Base-by-base conservation (phyloP, 306 rosid species). In the Cucurbita moschata region DNA sequence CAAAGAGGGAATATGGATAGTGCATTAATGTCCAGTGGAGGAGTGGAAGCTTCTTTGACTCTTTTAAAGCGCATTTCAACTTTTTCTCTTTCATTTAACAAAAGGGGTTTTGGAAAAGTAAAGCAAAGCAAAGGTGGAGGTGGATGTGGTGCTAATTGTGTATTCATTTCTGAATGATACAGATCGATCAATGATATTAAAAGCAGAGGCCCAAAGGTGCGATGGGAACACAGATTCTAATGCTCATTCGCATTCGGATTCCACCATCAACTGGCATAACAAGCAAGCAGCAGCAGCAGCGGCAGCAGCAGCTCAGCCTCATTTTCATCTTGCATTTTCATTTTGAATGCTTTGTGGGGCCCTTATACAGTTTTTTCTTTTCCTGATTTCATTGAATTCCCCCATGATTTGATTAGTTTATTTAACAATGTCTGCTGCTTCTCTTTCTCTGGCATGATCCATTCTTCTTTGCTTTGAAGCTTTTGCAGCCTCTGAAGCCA, bases 291-390 rank as follows among this genome's bases (percentile, higher is more conserved):
- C 35, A 61, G 52, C 35, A 30, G 35, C 35, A 30, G 35, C 26
- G 26, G 26, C 35, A 30, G 35, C 35, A 30, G 35, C 35, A 30
- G 35, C 35, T 30, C 35, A 30, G 35, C 3, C 35, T 30, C 35
- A 30, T 30, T 30, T 30, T 30, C 35, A 30, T 30, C 30, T 64
- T 64, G 46, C 47, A 73, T 35, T 77, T 67, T 53, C 70, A 46
- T 76, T 62, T 39, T 63, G 16, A 74, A 66, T 74, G 87, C 71
- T 63, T 10, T 63, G 89, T 90, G 93, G 96, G 86, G 42, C 89
- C 93, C 92, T 44, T 49, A 14, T 71, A 53, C 71, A 42, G 4
- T 1, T 50, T 1, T 50, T 40, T 40, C 40, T 68, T 30, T 49
- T 47, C 56, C 57, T 10, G 7, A 47, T 69, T 26, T 69, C 73